phyloP scores from a whole-genome alignment of 2,329 filamentous ascomycete genomes.

The Scolecobasidium constrictum region DNA sequence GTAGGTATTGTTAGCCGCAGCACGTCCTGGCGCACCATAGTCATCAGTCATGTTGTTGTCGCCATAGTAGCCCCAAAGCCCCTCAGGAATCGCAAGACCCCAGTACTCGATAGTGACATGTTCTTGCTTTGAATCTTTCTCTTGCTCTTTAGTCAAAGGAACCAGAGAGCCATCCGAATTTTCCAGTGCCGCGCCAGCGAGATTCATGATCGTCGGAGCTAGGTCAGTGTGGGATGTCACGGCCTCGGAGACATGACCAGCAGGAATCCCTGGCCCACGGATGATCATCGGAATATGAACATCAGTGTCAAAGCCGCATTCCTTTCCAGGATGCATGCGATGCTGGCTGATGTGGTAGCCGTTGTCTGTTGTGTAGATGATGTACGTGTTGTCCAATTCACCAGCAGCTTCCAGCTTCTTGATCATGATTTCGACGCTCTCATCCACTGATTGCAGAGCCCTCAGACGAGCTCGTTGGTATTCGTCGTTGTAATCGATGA shows the following conservation, averaged over 20 bases:
- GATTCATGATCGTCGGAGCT: conserved; percentile 24
- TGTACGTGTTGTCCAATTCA: conserved; percentile 36
- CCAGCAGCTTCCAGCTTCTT: conserved; percentile 26
- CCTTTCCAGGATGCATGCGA: conserved; percentile 28
- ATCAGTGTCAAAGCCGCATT: conserved; percentile 28
- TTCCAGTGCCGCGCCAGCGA: conserved; percentile 19
- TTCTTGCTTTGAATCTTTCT: conserved; percentile 16
- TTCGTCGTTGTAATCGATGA: conserved; percentile 42
- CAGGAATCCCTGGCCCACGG: conserved; percentile 24
- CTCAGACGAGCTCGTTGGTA: conserved; percentile 40
- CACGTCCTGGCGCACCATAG: neutral
- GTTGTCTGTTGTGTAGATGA: conserved; percentile 30
- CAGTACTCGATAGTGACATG: conserved; percentile 32
- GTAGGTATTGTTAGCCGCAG: conserved; percentile 7
- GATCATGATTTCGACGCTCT: conserved; percentile 38
- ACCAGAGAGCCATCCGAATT: conserved; percentile 26
- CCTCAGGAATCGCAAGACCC: conserved; percentile 15
- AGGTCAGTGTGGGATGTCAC: conserved; percentile 29
- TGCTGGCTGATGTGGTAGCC: conserved; percentile 30
- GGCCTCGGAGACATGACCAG: conserved; percentile 18
- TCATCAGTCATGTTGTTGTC: neutral
- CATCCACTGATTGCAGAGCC: conserved; percentile 43
- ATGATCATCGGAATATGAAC: conserved; percentile 28
- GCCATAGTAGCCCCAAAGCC: conserved; percentile 9
- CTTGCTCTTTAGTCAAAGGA: conserved; percentile 16